phyloP scores from a whole-genome alignment of 2,329 filamentous ascomycete species.

The Metarhizium guizhouense region DNA sequence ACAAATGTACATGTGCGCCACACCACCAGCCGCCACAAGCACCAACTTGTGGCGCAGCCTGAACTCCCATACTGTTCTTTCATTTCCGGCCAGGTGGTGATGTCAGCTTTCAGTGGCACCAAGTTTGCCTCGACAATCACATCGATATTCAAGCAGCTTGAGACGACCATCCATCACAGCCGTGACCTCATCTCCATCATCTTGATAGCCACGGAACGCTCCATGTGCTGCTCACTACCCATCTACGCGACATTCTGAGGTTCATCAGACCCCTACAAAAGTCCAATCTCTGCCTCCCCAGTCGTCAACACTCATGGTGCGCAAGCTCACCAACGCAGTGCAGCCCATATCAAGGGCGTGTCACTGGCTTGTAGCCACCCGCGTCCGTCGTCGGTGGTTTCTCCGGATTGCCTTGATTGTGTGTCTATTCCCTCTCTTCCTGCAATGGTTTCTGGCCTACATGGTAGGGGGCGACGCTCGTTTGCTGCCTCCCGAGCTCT shows the following conservation, averaged over 20 bases:
- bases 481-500: constrained; percentile 25
- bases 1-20: no score
- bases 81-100: neutral
- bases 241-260: neutral
- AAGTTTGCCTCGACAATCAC: neutral
- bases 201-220: neutral
- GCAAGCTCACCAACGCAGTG: constrained; percentile 4
- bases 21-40: no score
- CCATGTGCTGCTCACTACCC: neutral
- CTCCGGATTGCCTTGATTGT: constrained; percentile 8
- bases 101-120: neutral
- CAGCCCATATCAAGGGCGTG: constrained; percentile 6
- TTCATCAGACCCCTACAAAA: neutral
- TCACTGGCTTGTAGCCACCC: constrained; percentile 11
- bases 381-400: constrained; percentile 11
- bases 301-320: constrained; percentile 1
- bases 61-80: neutral
- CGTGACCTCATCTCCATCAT: neutral
- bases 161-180: neutral
- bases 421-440: constrained; percentile 17
- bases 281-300: neutral
- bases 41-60: neutral
- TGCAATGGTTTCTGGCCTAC: constrained; percentile 28
- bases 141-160: neutral
- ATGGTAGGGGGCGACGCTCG: constrained; percentile 25